These are phyloP conservation scores for Globisporangium cederbergense DNA, from an alignment of 352 stramenopile species.

Conservation along the genomic window DNA sequence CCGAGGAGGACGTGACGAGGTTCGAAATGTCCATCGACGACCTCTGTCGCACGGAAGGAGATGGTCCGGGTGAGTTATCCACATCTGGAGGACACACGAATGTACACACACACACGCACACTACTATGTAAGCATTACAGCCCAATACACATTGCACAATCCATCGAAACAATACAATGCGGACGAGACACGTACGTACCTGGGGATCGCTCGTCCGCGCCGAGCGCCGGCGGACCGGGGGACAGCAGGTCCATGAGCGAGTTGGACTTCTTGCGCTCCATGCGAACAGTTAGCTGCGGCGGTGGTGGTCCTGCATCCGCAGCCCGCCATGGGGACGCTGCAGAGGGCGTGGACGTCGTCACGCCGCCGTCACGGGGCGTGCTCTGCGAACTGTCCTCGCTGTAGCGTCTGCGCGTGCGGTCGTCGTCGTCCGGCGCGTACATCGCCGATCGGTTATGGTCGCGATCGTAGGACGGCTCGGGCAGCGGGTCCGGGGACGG, in stretches of 20 bases:
- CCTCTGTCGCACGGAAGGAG: constrained; percentile 11
- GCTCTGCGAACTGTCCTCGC: constrained; percentile 17
- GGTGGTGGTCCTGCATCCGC: background rate
- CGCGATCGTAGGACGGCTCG: constrained; percentile 38
- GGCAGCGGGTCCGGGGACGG: constrained; percentile 36
- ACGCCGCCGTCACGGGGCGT: constrained; percentile 2
- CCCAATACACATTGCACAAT: background rate
- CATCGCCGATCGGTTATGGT: constrained; percentile 2
- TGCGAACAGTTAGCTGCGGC: constrained; percentile 15
- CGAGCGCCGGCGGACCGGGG: constrained; percentile 40
- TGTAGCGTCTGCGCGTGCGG: constrained; percentile 9
- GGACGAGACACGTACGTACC: constrained; percentile 25
- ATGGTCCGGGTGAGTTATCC: constrained; percentile 19
- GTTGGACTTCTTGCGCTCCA: constrained; percentile 68
- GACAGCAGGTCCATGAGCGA: constrained; percentile 75
- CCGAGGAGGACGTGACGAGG: constrained; percentile 35
- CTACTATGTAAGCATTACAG: background rate
- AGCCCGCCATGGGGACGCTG: constrained; percentile 7
- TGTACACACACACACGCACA: background rate
- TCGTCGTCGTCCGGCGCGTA: constrained; percentile 3
- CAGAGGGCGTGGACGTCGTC: background rate
- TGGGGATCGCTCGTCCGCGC: constrained; percentile 28
- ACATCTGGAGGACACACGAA: constrained; percentile 6
- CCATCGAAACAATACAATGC: background rate
- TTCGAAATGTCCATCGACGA: constrained; percentile 57